Conservation (phyloP, 208 protist species). For the Wallacemonas sp. region DNA sequence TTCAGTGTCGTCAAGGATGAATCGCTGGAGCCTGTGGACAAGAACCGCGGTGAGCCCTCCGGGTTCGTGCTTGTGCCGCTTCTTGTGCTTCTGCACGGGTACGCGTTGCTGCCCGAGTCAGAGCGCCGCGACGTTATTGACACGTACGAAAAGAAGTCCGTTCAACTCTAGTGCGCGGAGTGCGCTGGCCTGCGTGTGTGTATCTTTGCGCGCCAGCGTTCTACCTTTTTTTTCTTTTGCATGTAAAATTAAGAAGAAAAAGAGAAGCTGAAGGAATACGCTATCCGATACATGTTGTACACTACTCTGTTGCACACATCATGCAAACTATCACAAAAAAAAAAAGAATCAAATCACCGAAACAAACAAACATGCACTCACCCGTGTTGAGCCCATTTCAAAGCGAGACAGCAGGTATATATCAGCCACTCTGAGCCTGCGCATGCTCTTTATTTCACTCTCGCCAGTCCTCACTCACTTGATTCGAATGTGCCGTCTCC, state of each 20-base stretch:
- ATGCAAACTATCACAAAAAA: background rate
- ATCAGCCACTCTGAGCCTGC: too few relatives aligned
- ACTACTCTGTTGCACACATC: background rate
- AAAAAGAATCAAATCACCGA: background rate
- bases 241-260: too few relatives aligned
- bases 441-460: too few relatives aligned
- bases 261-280: too few relatives aligned
- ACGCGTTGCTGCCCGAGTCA: constrained; percentile 64
- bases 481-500: too few relatives aligned
- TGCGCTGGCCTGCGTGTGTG: background rate
- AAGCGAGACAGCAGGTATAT: too few relatives aligned
- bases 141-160: constrained; percentile 50
- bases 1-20: constrained; percentile 84
- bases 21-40: constrained; percentile 75
- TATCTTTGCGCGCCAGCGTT: background rate
- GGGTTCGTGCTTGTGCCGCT: constrained; percentile 86
- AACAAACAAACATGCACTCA: too few relatives aligned
- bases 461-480: too few relatives aligned
- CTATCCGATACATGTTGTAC: constrained; percentile 4
- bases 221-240: too few relatives aligned
- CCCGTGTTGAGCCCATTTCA: too few relatives aligned
- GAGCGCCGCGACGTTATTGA: constrained; percentile 69
- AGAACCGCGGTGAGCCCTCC: constrained; percentile 56
- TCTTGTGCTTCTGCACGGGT: constrained; percentile 74
- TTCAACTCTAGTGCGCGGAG: constrained; percentile 1